Evolutionary conservation across 306 rosid genomes (phyloP).

Genomic region (Rosa multiflora): DNA sequence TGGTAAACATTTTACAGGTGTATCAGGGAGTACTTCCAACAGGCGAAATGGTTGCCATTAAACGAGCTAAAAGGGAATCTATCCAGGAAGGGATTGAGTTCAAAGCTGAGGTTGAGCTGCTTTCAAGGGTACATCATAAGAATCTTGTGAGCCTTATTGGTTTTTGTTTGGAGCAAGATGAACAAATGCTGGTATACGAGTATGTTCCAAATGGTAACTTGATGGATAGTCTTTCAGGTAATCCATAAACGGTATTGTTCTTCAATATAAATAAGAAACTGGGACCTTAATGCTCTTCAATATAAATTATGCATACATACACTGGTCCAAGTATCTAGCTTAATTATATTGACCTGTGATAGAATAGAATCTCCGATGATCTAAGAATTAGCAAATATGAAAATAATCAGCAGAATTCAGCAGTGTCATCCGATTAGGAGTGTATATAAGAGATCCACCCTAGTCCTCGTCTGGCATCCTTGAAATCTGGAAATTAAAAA

Average conservation of each 20-base stretch:
- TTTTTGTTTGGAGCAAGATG: constrained; percentile 72
- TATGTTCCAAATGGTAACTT: constrained; percentile 66
- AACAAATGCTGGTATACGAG: constrained; percentile 78
- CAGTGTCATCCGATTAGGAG: background rate
- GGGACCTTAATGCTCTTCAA: background rate
- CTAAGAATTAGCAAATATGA: background rate
- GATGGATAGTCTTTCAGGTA: constrained; percentile 70
- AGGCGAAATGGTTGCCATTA: constrained; percentile 71
- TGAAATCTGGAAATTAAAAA: background rate
- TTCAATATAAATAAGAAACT: background rate
- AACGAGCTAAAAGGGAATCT: constrained; percentile 63
- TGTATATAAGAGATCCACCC: too few species aligned
- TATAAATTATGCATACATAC: background rate
- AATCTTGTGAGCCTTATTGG: constrained; percentile 72
- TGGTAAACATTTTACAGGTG: constrained; percentile 39
- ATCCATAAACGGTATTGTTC: background rate
- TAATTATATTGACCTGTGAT: background rate
- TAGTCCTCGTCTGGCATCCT: background rate
- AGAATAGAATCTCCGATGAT: background rate
- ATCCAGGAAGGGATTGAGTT: constrained; percentile 70
- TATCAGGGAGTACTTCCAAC: constrained; percentile 52
- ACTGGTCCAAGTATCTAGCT: background rate
- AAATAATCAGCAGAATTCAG: background rate
- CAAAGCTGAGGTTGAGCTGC: constrained; percentile 83
- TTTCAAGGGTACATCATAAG: constrained; percentile 82